Percentiles rank a stretch among this genome's conserved stretches.
These are phyloP conservation scores for Aspergillus sp. DNA, from an alignment of 2,329 filamentous ascomycete species.

Conservation along the genomic window DNA sequence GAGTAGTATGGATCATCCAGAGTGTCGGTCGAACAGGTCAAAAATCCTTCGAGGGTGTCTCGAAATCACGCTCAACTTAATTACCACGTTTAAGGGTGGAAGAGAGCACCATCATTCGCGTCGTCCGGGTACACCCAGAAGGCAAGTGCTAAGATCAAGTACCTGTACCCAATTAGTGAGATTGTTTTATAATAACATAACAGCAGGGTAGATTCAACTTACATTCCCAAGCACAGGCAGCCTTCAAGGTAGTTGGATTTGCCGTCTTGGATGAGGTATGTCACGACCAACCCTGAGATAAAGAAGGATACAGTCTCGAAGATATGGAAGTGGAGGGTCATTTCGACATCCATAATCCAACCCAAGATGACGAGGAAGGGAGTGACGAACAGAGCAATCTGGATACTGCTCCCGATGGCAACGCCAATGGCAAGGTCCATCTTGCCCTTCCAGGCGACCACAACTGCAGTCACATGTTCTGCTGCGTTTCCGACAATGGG, in stretches of 20 bases:
- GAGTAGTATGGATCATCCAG: neutral
- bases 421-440: slow-evolving; percentile 71
- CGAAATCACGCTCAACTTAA: neutral
- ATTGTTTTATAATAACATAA: neutral
- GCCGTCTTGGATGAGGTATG: slow-evolving; percentile 73
- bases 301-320: slow-evolving; percentile 79
- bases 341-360: slow-evolving; percentile 70
- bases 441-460: slow-evolving; percentile 74
- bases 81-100: neutral
- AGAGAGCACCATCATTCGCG: slow-evolving; percentile 19
- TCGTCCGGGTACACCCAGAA: slow-evolving; percentile 52
- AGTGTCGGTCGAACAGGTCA: neutral
- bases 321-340: slow-evolving; percentile 79
- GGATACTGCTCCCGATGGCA: slow-evolving; percentile 77
- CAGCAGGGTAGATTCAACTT: slow-evolving; percentile 26
- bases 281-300: slow-evolving; percentile 72
- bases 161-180: slow-evolving; percentile 26
- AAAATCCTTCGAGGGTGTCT: neutral
- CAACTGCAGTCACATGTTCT: slow-evolving; percentile 78
- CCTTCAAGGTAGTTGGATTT: slow-evolving; percentile 84
- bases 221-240: slow-evolving; percentile 65
- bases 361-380: slow-evolving; percentile 77
- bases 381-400: slow-evolving; percentile 79
- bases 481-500: slow-evolving; percentile 83
- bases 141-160: slow-evolving; percentile 48